Evolutionary conservation across 495 filamentous ascomycete genomes (phyloP).

Genomic region (Hypoxylon cercidicola): DNA sequence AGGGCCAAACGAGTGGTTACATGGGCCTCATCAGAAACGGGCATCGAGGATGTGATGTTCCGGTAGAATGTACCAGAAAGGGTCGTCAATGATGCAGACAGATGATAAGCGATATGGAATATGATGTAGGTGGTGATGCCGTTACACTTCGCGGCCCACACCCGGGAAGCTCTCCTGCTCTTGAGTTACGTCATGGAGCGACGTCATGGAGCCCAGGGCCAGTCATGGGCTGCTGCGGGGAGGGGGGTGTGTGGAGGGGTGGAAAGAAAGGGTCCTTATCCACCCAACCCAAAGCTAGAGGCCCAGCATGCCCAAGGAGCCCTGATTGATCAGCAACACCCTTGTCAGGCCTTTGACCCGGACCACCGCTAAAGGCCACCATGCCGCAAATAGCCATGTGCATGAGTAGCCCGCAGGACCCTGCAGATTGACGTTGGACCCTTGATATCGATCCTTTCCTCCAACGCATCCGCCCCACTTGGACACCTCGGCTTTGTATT

Average conservation of each 20-base stretch:
- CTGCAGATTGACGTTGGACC: slow-evolving; percentile 51
- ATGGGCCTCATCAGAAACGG: slow-evolving; percentile 32
- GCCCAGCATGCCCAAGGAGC: slow-evolving; percentile 22
- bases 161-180: slow-evolving; percentile 26
- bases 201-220: slow-evolving; percentile 33
- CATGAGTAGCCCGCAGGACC: slow-evolving; percentile 43
- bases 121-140: slow-evolving; percentile 49
- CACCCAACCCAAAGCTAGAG: no score
- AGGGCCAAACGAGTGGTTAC: slow-evolving; percentile 16
- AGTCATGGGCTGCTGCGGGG: slow-evolving; percentile 34
- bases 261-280: no score
- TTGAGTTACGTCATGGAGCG: slow-evolving; percentile 35
- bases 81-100: slow-evolving; percentile 39
- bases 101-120: slow-evolving; percentile 33
- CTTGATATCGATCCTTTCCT: slow-evolving; percentile 38
- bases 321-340: slow-evolving; percentile 37
- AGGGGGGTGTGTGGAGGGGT: slow-evolving; percentile 1
- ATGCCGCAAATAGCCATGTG: slow-evolving; percentile 40
- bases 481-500: slow-evolving; percentile 30
- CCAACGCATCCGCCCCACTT: slow-evolving; percentile 35
- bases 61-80: slow-evolving; percentile 40
- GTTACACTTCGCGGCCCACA: slow-evolving; percentile 25
- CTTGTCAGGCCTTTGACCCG: slow-evolving; percentile 12
- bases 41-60: slow-evolving; percentile 30
- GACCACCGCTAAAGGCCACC: slow-evolving; percentile 22